Conservation (phyloP, 208 protist genomes). For the Leptomonas seymouri region DNA sequence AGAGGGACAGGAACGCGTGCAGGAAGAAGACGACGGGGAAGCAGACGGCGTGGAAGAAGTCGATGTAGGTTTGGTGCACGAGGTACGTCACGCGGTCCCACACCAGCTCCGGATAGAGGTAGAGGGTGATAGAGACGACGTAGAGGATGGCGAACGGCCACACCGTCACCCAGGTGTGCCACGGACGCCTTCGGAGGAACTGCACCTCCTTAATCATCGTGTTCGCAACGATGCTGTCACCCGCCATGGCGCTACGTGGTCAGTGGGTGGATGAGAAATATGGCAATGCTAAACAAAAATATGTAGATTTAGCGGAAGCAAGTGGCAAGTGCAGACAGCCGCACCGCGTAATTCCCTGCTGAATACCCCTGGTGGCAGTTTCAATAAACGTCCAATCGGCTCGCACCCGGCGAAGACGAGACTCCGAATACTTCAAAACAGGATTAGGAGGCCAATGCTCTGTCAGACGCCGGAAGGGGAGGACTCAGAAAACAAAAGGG, state of each 20-base stretch:
- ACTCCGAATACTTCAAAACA: not conserved
- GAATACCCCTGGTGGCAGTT: too few species aligned
- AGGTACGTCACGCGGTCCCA: constrained; percentile 90
- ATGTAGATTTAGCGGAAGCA: too few species aligned
- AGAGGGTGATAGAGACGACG: constrained; percentile 51
- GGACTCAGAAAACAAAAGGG: not conserved
- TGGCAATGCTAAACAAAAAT: not conserved
- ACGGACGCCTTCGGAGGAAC: constrained; percentile 63
- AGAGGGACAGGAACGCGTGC: constrained; percentile 86
- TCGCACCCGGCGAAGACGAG: too few species aligned
- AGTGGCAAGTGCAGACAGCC: not conserved
- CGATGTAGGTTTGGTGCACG: constrained; percentile 88
- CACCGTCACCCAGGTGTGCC: constrained; percentile 82
- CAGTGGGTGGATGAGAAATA: not conserved
- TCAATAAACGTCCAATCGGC: too few species aligned
- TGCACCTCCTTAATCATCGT: constrained; percentile 71
- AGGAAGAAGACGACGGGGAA: constrained; percentile 81
- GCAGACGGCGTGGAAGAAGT: constrained; percentile 90
- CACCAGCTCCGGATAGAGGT: constrained; percentile 81
- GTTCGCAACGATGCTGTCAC: constrained; percentile 66
- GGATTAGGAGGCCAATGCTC: too few species aligned
- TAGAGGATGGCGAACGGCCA: constrained; percentile 89
- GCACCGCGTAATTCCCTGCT: too few species aligned
- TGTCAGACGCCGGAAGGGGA: too few species aligned
- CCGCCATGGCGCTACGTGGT: constrained; percentile 13